phyloP scores from a whole-genome alignment of 345 rosid species.

The Citrus trifoliata region DNA sequence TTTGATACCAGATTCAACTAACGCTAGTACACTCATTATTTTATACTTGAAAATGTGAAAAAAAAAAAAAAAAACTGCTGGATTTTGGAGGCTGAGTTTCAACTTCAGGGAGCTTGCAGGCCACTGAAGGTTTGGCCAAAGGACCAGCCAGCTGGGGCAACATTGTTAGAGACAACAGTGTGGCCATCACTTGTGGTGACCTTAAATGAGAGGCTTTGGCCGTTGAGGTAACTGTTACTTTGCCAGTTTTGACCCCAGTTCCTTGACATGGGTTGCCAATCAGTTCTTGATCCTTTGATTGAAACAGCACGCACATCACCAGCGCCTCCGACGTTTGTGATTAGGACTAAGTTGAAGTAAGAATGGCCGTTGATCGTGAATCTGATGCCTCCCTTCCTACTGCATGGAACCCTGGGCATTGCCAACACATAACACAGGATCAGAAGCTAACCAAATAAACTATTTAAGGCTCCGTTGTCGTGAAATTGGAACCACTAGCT shows the following conservation, averaged over 20 bases:
- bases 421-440: background rate
- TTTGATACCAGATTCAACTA: background rate
- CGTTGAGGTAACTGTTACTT: slow-evolving; percentile 38
- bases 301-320: slow-evolving; percentile 47
- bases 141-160: slow-evolving; percentile 48
- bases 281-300: slow-evolving; percentile 49
- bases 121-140: slow-evolving; percentile 55
- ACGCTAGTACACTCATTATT: background rate
- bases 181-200: slow-evolving; percentile 48
- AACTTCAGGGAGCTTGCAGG: slow-evolving; percentile 30
- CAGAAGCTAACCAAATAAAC: background rate
- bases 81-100: background rate
- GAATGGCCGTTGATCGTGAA: slow-evolving; percentile 58
- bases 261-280: slow-evolving; percentile 53
- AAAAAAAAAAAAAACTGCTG: background rate
- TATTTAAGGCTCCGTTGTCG: too few relatives aligned
- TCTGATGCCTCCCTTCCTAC: slow-evolving; percentile 49
- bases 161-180: slow-evolving; percentile 33
- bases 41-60: background rate
- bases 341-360: slow-evolving; percentile 54
- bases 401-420: slow-evolving; percentile 53
- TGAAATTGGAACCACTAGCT: too few relatives aligned
- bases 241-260: slow-evolving; percentile 77
- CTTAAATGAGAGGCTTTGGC: slow-evolving; percentile 52
- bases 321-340: slow-evolving; percentile 61